Percentiles rank a stretch among this genome's conserved stretches.
phyloP scores from a whole-genome alignment of 495 filamentous ascomycete species.

The Penicillium cataractarum region DNA sequence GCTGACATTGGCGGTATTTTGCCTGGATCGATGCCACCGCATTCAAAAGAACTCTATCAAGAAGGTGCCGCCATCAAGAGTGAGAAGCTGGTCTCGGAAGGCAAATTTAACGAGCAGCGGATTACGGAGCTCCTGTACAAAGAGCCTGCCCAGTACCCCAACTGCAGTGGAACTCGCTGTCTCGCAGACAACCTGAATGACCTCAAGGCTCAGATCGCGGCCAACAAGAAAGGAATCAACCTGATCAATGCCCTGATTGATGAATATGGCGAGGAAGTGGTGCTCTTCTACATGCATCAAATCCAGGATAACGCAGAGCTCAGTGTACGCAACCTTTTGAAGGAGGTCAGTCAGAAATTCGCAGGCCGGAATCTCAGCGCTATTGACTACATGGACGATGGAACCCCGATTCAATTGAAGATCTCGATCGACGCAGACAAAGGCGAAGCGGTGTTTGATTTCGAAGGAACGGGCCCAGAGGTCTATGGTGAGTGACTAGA shows the following conservation, averaged over 20 bases:
- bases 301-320: conserved; percentile 92
- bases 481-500: conserved; percentile 62
- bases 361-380: conserved; percentile 76
- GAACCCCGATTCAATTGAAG: conserved; percentile 81
- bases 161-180: conserved; percentile 86
- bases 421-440: conserved; percentile 80
- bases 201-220: conserved; percentile 90
- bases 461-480: conserved; percentile 78
- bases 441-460: conserved; percentile 90
- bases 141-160: conserved; percentile 81
- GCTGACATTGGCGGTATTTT: conserved; percentile 96
- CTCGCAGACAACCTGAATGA: conserved; percentile 93
- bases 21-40: conserved; percentile 93
- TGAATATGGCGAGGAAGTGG: conserved; percentile 87
- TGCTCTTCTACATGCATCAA: conserved; percentile 88
- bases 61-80: conserved; percentile 90
- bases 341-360: conserved; percentile 71
- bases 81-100: conserved; percentile 92
- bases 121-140: conserved; percentile 80
- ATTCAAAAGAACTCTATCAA: conserved; percentile 88
- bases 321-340: conserved; percentile 78
- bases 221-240: conserved; percentile 93
- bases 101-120: conserved; percentile 81
- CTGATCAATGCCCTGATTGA: conserved; percentile 80
- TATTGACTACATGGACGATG: conserved; percentile 92